Conservation (phyloP, 225 moss, liverwort and hornwort genomes). For the Pleurozium schreberi region DNA sequence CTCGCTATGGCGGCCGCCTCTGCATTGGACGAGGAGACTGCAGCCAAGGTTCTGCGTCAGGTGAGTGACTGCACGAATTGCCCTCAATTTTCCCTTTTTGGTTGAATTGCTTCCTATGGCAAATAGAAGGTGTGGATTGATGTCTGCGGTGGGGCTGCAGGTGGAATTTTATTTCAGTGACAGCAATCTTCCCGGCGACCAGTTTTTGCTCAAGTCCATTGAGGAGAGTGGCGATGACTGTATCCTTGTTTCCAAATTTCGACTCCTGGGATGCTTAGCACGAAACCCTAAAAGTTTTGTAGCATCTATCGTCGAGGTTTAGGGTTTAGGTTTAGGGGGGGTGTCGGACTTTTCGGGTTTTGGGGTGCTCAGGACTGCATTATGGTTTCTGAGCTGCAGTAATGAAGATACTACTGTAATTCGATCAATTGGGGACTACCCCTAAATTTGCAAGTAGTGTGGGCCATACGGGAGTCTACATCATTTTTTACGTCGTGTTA, state of each 20-base stretch:
- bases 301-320: not conserved
- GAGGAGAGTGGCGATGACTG: slow-evolving; percentile 61
- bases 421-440: not conserved
- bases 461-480: not conserved
- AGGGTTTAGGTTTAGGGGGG: slow-evolving; percentile 2
- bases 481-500: not conserved
- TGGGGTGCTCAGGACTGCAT: not conserved
- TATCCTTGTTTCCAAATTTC: slow-evolving; percentile 31
- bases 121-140: not conserved
- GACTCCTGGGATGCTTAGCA: not conserved
- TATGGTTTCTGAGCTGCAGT: not conserved
- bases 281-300: not conserved
- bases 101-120: not conserved
- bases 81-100: not conserved
- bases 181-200: slow-evolving; percentile 87
- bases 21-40: slow-evolving; percentile 55
- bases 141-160: slow-evolving; percentile 21
- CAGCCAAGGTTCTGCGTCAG: slow-evolving; percentile 65
- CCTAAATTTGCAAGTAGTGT: not conserved
- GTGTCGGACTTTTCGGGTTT: not conserved
- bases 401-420: not conserved
- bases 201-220: slow-evolving; percentile 67
- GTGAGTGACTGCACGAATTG: not conserved
- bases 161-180: slow-evolving; percentile 99
- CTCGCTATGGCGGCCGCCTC: slow-evolving; percentile 13